These are phyloP conservation scores for Anastatica hierochuntica DNA, from an alignment of 345 rosid genomes.

Conservation along the genomic window DNA sequence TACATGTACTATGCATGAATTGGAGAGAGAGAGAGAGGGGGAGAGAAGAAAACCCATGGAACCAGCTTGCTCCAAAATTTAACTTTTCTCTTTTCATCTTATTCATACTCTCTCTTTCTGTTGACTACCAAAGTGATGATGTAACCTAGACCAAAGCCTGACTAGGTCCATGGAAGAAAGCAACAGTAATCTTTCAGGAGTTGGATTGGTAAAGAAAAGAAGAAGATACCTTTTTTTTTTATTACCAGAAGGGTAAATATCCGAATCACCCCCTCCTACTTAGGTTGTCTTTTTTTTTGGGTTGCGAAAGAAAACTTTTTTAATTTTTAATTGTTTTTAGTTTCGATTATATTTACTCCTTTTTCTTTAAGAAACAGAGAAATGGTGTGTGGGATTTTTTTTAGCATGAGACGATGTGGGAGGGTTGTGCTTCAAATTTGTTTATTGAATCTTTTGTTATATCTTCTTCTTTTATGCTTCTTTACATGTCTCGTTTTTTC, in stretches of 20 bases:
- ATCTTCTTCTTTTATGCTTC: too few species aligned
- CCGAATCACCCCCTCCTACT: slow-evolving; percentile 15
- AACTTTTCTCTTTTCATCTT: slow-evolving; percentile 4
- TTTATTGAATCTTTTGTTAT: slow-evolving; percentile 27
- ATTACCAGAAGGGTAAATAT: too few species aligned
- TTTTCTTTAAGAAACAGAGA: slow-evolving; percentile 16
- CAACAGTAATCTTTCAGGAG: slow-evolving; percentile 9
- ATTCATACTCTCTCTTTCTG: neutral
- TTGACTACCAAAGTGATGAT: slow-evolving; percentile 25
- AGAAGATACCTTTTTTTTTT: slow-evolving; percentile 4
- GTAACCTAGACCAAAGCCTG: slow-evolving; percentile 23
- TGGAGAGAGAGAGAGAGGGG: neutral
- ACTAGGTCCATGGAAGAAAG: slow-evolving; percentile 13
- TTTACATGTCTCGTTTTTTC: too few species aligned
- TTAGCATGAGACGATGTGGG: slow-evolving; percentile 24
- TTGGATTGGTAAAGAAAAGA: slow-evolving; percentile 17
- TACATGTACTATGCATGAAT: slow-evolving; percentile 94
- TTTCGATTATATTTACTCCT: too few species aligned
- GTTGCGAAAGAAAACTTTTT: slow-evolving; percentile 7
- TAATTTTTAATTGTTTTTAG: neutral
- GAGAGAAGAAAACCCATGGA: slow-evolving; percentile 4
- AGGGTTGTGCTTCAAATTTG: slow-evolving; percentile 26
- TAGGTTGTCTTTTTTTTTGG: slow-evolving; percentile 13
- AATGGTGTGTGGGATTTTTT: slow-evolving; percentile 17
- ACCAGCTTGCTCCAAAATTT: slow-evolving; percentile 12